Evolutionary conservation across 805 yeast genomes (phyloP), one percentile per base, ranked within the genome.

Genomic region (Candida ponderosae): DNA sequence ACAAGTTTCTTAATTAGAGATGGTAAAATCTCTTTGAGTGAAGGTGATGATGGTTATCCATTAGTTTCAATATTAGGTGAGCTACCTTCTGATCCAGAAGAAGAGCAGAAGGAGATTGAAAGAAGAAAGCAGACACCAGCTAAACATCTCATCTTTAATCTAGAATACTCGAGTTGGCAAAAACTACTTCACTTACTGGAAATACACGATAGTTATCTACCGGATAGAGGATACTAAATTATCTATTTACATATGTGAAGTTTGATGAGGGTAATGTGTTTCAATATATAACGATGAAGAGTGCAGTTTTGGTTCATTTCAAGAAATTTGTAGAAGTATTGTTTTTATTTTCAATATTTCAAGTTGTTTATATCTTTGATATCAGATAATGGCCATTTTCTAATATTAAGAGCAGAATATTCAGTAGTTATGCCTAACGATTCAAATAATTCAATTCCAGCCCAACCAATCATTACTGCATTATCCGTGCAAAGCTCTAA

Each of bases 391-490:
- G 95, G 89, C 98, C 98, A 90, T 58, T 78, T 85, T 33, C 87
- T 65, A 2, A 76, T 63, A 1, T 95, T 94, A n/a, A 70, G 50
- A 3, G 77, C 72, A 10, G 60, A 68, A 31, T 83, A 48, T 6
- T 68, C 71, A 0, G 88, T 73, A 11, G 68, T 49, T 9, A 60
- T 28, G 1, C 45, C 47, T 6, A 42, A 19, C 3, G 55, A 43
- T 53, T 88, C 96, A 53, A 63, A 81, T 16, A 89, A 60, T 55
- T 90, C 96, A 8, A 90, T 85, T 0, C 97, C 98, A 0, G 97
- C 95, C 79, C 94, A 86, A 1, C 96, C 98, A 36, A 93, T 93
- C 98, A 93, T 93, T 2, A 87, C 75, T 0, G 97, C 95, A 57
- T 93, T 93, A 53, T 93, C 98, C 0, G 97, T 87, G 54, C 98